Conservation (phyloP, 805 yeast genomes). For the Geotrichum ghanense region DNA sequence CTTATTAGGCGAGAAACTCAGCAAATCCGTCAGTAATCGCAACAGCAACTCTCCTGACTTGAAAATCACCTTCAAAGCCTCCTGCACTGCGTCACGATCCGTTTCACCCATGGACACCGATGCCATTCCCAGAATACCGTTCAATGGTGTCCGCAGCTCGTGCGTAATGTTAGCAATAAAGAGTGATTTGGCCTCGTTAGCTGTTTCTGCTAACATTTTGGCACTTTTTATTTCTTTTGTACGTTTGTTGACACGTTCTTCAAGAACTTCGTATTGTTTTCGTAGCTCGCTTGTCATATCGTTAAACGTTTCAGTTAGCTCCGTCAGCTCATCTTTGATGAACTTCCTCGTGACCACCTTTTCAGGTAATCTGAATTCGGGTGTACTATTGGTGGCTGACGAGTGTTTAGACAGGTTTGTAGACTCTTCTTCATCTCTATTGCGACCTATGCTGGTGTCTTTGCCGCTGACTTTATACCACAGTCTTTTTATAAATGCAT, state of each 20-base stretch:
- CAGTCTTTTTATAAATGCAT: not conserved
- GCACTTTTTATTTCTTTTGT: slow-evolving; percentile 72
- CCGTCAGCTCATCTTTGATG: slow-evolving; percentile 67
- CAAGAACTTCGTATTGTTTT: slow-evolving; percentile 71
- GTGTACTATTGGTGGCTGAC: not conserved
- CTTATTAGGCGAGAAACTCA: slow-evolving; percentile 82
- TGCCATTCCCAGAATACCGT: slow-evolving; percentile 94
- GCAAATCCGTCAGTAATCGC: slow-evolving; percentile 79
- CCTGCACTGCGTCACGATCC: slow-evolving; percentile 52
- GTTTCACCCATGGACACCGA: slow-evolving; percentile 83
- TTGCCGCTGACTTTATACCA: too few species aligned
- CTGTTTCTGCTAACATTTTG: slow-evolving; percentile 37
- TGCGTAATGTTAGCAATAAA: slow-evolving; percentile 88
- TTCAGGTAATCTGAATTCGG: slow-evolving; percentile 10
- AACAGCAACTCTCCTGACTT: slow-evolving; percentile 80
- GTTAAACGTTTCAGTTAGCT: slow-evolving; percentile 78
- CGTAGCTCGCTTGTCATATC: slow-evolving; percentile 84
- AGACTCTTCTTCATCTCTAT: not conserved
- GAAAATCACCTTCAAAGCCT: slow-evolving; percentile 67
- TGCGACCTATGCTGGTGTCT: not conserved
- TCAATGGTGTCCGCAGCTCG: slow-evolving; percentile 87
- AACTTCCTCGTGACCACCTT: slow-evolving; percentile 14
- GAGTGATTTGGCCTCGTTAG: slow-evolving; percentile 90
- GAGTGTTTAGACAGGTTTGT: too few species aligned
- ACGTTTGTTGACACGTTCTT: slow-evolving; percentile 76